Evolutionary conservation across 352 stramenopile species (phyloP).

Genomic region (Hyaloperonospora arabidopsidis): DNA sequence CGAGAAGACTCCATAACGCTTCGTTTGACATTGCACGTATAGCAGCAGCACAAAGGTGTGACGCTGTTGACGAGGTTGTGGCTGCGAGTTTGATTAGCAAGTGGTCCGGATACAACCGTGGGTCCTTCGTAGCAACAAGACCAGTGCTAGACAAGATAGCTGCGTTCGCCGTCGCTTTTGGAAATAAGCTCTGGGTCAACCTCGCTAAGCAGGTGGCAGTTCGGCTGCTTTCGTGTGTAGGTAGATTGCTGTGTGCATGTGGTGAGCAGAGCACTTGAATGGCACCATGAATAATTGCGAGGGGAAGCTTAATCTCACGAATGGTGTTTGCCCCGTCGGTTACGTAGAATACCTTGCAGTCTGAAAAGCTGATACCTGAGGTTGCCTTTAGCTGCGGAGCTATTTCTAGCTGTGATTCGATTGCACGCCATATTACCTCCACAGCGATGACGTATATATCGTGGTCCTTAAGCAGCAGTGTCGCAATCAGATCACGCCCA

Average conservation of each 20-base stretch:
- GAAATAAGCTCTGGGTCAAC: conserved; percentile 59
- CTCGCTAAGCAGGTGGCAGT: conserved; percentile 23
- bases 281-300: conserved; percentile 57
- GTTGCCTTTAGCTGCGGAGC: conserved; percentile 46
- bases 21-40: conserved; percentile 51
- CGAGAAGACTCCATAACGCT: conserved; percentile 49
- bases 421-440: conserved; percentile 66
- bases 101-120: conserved; percentile 54
- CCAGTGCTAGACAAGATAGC: conserved; percentile 58
- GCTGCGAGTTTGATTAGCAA: conserved; percentile 59
- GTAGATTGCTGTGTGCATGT: conserved; percentile 27
- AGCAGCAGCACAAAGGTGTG: conserved; percentile 43
- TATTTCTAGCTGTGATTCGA: conserved; percentile 54
- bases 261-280: conserved; percentile 60
- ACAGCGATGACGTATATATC: conserved; percentile 53
- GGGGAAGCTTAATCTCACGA: conserved; percentile 69
- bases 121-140: conserved; percentile 70
- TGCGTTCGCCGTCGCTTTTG: conserved; percentile 37
- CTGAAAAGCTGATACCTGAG: conserved; percentile 48
- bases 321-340: conserved; percentile 50
- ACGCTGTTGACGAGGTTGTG: conserved; percentile 31
- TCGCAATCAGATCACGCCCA: conserved; percentile 53
- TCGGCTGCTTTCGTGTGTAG: conserved; percentile 7
- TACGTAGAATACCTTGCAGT: conserved; percentile 80
- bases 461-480: conserved; percentile 49